A percentile compares a stretch with the other conserved stretches of the same genome.
Evolutionary conservation across 2,329 filamentous ascomycete species (phyloP).

Genomic region (Sclerotinia glacialis): DNA sequence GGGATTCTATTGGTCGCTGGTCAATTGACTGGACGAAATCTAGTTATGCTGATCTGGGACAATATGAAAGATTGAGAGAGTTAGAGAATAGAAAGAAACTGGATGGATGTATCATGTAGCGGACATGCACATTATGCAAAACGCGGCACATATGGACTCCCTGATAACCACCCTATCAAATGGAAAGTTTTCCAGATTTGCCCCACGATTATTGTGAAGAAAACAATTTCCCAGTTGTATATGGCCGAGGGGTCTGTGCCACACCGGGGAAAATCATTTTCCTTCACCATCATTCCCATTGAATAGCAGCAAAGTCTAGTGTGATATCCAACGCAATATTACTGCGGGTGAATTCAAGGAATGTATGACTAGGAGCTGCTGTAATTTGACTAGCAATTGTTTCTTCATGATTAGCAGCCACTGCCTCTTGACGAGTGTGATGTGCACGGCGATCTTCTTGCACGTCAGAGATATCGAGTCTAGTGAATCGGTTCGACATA

Average conservation of each 20-base stretch:
- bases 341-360: not conserved
- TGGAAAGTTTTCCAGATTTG: too few species aligned
- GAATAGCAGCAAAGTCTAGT: not conserved
- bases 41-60: not conserved
- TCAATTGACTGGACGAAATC: not conserved
- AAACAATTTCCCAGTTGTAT: not conserved
- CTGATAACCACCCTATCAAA: too few species aligned
- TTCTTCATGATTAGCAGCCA: not conserved
- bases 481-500: not conserved
- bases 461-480: too few species aligned
- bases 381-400: not conserved
- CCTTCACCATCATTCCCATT: not conserved
- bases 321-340: not conserved
- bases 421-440: not conserved
- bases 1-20: not conserved
- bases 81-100: not conserved
- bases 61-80: not conserved
- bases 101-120: too few species aligned
- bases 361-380: not conserved
- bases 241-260: not conserved
- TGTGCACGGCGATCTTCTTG: not conserved
- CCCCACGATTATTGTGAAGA: not conserved
- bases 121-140: too few species aligned
- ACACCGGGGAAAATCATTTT: not conserved
- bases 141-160: too few species aligned